Conservation (phyloP, 768 basidiomycete species). For the Pisolithus microcarpus region DNA sequence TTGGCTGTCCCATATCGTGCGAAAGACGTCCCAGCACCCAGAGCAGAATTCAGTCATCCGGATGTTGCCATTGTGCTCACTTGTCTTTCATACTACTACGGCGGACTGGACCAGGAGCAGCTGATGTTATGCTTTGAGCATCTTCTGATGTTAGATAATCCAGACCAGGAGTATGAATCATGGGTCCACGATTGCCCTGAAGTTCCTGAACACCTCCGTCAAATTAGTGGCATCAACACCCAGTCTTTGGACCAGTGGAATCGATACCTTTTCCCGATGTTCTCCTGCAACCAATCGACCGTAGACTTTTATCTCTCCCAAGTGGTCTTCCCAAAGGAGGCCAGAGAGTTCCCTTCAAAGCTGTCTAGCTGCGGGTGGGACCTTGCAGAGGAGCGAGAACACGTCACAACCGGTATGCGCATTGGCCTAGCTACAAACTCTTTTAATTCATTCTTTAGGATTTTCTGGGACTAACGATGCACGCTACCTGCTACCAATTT, state of each 20-base stretch:
- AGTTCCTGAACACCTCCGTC: constrained; percentile 16
- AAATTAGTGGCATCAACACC: constrained; percentile 18
- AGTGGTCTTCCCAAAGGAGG: constrained; percentile 33
- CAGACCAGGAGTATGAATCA: constrained; percentile 22
- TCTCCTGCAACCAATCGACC: constrained; percentile 22
- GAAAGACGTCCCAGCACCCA: constrained; percentile 30
- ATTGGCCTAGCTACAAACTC: not conserved
- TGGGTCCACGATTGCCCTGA: constrained; percentile 20
- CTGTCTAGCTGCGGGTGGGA: constrained; percentile 33
- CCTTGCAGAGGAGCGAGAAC: constrained; percentile 21
- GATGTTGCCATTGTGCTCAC: not conserved
- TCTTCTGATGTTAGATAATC: constrained; percentile 25
- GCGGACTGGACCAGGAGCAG: constrained; percentile 26
- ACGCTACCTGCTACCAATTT: constrained; percentile 14
- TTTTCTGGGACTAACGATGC: constrained; percentile 45
- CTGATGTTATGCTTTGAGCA: constrained; percentile 24
- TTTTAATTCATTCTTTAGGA: constrained; percentile 9
- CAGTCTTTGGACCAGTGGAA: constrained; percentile 23
- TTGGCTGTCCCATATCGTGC: constrained; percentile 34
- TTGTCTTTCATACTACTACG: constrained; percentile 23
- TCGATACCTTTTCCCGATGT: constrained; percentile 19
- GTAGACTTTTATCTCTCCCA: constrained; percentile 32
- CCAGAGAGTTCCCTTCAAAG: constrained; percentile 30
- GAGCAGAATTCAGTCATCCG: constrained; percentile 36
- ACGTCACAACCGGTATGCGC: constrained; percentile 12